A percentile compares a stretch with the other conserved stretches of the same genome.
Evolutionary conservation across 2,329 filamentous ascomycete species (phyloP).

Genomic region (Penicillium palitans): DNA sequence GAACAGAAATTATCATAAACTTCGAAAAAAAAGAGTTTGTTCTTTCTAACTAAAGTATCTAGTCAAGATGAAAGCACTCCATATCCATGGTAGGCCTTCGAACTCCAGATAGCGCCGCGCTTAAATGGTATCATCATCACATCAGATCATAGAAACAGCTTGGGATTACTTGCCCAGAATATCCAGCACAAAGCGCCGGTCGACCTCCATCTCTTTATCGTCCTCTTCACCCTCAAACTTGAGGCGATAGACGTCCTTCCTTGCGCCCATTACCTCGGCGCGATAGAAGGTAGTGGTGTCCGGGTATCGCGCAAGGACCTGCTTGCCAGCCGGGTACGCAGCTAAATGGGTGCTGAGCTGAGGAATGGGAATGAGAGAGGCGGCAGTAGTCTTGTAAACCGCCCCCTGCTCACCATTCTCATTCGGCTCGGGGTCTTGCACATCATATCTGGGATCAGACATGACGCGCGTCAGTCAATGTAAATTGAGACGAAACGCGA

Average conservation of each 20-base stretch:
- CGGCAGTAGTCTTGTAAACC: constrained; percentile 68
- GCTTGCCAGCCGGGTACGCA: constrained; percentile 64
- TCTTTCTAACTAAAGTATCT: constrained; percentile 8
- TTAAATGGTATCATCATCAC: constrained; percentile 32
- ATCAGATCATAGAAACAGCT: constrained; percentile 21
- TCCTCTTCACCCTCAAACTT: constrained; percentile 78
- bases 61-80: constrained; percentile 11
- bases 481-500: constrained; percentile 3
- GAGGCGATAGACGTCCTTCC: constrained; percentile 54
- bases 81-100: constrained; percentile 11
- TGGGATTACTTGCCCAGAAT: constrained; percentile 53
- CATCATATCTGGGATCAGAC: constrained; percentile 61
- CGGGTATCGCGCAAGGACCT: constrained; percentile 76
- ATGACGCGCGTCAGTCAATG: constrained; percentile 16
- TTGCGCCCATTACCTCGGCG: constrained; percentile 74
- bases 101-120: constrained; percentile 29
- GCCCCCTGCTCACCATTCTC: constrained; percentile 62
- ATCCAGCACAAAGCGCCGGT: constrained; percentile 74
- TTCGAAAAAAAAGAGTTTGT: constrained; percentile 1
- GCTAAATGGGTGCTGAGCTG: constrained; percentile 60
- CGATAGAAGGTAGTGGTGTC: constrained; percentile 85
- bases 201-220: constrained; percentile 73
- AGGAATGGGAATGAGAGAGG: constrained; percentile 75
- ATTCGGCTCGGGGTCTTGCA: constrained; percentile 77
- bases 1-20: not conserved